Base-by-base conservation (phyloP, 2,329 filamentous ascomycete genomes). In the Orbilia quercus region DNA sequence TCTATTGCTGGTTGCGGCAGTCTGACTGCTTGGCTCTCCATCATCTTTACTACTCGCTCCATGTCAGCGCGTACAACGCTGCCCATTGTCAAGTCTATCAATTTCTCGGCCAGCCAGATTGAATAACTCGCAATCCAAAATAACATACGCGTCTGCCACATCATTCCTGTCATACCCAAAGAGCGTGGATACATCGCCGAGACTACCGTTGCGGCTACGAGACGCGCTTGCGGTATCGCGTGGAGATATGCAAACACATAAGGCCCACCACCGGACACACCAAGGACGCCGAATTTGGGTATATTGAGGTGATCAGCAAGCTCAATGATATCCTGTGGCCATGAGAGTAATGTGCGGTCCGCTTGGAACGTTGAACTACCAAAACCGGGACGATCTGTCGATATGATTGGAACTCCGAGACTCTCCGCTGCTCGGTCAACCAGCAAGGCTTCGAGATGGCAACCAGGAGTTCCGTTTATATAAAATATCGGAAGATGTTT, bases 391-490 rank as follows among this genome's bases (percentile, higher is more conserved):
- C 82, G 79, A 58, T 84, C 82, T 1, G 81, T 77, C 5, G 81
- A 78, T 38, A 84, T 78, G 44, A 83, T 25, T 7, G 80, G 80
- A 12, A 81, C 72, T 2, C 76, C 75, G 7, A 76, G 76, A 2
- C 74, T 73, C 1, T 71, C 65, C 7, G 79, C 80, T 2, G 77
- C 53, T 7, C 75, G 60, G 38, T 80, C 76, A 25, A 79, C 51
- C n/a, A 75, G 73, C 1, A 64, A 58, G 3, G 78, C 81, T 66
- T 83, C 82, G 5, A 82, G 76, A 5, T 82, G 82, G 3, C 80
- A 82, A 0, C 79, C 79, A 0, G 82, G 82, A 53, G 80, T 82
- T n/a, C 82, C 82, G 73, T 84, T 82, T 45, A 83, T 81, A 75
- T 80, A 82, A 25, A 84, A 76, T 6, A 77, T 75, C 7, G 75